A percentile compares a stretch with the other conserved stretches of the same genome.
Conservation (phyloP, 352 stramenopile species). For the Phytophthora niederhauseri region DNA sequence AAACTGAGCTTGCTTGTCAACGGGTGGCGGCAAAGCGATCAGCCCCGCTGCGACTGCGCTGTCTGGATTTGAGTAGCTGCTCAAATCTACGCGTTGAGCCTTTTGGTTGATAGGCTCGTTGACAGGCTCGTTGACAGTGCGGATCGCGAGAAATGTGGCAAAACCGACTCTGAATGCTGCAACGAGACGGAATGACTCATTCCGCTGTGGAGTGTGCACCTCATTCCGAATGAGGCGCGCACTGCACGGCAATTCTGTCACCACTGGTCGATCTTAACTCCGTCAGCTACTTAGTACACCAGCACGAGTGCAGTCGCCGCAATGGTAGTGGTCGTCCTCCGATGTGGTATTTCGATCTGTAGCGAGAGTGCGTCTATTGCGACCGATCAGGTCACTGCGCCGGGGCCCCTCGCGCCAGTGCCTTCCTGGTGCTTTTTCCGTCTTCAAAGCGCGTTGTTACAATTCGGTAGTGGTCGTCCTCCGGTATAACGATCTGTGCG, state of each 20-base stretch:
- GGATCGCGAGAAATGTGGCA: too few species aligned
- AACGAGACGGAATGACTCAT: not conserved
- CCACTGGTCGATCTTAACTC: too few species aligned
- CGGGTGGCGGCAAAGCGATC: not conserved
- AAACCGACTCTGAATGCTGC: not conserved
- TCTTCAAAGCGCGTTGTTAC: too few species aligned
- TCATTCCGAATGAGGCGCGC: too few species aligned
- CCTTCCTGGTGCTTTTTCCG: conserved; percentile 19
- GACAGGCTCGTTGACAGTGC: not conserved
- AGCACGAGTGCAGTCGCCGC: too few species aligned
- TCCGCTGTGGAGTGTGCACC: too few species aligned
- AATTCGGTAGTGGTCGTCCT: not conserved
- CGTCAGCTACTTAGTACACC: too few species aligned
- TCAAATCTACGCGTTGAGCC: not conserved
- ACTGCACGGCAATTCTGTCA: not conserved
- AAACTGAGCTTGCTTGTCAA: not conserved
- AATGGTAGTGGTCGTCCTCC: not conserved
- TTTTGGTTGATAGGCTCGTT: not conserved
- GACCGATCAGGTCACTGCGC: not conserved
- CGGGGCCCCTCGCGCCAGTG: conserved; percentile 4
- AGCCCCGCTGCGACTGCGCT: not conserved
- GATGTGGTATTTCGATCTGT: not conserved
- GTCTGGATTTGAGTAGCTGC: not conserved
- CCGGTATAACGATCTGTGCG: not conserved
- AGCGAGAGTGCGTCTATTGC: not conserved